Evolutionary conservation across 441 rosid genomes (phyloP).

Genomic region (Adansonia madagascariensis): DNA sequence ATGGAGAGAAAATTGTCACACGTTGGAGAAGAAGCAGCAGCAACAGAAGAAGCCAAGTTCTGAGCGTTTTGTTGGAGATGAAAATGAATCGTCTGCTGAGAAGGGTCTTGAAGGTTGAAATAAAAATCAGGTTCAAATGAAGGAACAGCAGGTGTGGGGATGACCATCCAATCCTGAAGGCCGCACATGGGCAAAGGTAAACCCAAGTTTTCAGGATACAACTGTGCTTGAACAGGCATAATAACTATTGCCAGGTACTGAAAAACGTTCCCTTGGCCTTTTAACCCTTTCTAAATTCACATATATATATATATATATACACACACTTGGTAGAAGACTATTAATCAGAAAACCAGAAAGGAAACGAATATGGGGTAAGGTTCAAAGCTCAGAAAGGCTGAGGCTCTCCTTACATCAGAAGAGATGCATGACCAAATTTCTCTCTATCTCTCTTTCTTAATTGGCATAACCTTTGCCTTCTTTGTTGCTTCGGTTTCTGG

Average conservation of each 20-base stretch:
- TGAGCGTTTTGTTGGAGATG: conserved; percentile 22
- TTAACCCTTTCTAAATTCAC: not conserved
- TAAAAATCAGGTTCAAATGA: conserved; percentile 26
- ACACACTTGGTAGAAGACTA: not conserved
- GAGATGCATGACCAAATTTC: conserved; percentile 42
- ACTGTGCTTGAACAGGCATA: conserved; percentile 56
- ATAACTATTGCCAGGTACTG: not conserved
- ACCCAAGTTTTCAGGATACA: conserved; percentile 39
- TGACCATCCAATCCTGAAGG: conserved; percentile 40
- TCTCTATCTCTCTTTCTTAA: conserved; percentile 25
- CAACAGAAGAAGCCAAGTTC: conserved; percentile 23
- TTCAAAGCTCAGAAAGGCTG: conserved; percentile 23
- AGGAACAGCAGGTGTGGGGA: conserved; percentile 27
- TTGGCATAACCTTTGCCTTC: conserved; percentile 35
- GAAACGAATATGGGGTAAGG: conserved; percentile 29
- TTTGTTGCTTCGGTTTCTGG: conserved; percentile 33
- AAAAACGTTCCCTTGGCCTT: not conserved
- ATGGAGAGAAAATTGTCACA: conserved; percentile 30
- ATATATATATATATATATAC: not conserved
- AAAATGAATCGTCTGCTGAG: conserved; percentile 27
- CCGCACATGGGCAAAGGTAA: conserved; percentile 39
- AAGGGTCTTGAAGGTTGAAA: conserved; percentile 29
- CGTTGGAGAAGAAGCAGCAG: conserved; percentile 24
- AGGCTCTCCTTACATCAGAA: conserved; percentile 44
- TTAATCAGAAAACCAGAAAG: conserved; percentile 14